phyloP scores from a whole-genome alignment of 495 filamentous ascomycete genomes.

The Neurospora sp. region DNA sequence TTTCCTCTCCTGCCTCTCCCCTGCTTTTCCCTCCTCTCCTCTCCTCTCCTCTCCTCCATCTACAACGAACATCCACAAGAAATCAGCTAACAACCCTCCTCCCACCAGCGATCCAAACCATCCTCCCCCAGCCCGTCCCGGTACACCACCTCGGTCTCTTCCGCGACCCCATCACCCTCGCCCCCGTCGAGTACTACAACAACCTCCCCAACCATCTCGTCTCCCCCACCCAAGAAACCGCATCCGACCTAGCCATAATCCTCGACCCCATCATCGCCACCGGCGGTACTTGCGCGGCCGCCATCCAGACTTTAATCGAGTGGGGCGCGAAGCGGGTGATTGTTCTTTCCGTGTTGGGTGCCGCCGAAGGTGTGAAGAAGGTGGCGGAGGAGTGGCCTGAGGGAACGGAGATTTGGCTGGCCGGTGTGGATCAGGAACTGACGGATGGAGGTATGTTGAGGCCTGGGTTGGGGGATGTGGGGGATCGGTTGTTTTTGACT shows the following conservation, averaged over 20 bases:
- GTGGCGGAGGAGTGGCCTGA: constrained; percentile 67
- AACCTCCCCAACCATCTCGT: constrained; percentile 72
- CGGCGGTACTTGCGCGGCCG: constrained; percentile 78
- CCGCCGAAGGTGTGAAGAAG: constrained; percentile 50
- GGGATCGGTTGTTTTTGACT: constrained; percentile 86
- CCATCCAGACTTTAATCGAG: constrained; percentile 78
- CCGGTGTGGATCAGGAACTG: constrained; percentile 62
- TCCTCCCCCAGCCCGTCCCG: constrained; percentile 72
- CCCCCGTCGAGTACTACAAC: constrained; percentile 96
- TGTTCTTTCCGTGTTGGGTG: constrained; percentile 67
- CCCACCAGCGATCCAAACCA: constrained; percentile 57
- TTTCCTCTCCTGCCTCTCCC: background rate
- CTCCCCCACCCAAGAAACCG: constrained; percentile 7
- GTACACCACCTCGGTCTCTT: constrained; percentile 92
- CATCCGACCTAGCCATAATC: constrained; percentile 57
- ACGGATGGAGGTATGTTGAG: constrained; percentile 80
- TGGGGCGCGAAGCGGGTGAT: constrained; percentile 82
- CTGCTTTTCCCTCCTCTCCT: too few relatives aligned
- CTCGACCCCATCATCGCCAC: constrained; percentile 92
- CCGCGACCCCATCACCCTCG: constrained; percentile 72
- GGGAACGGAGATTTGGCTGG: constrained; percentile 72
- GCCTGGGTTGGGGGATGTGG: constrained; percentile 85
- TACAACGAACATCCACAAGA: too few relatives aligned
- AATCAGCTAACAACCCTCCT: too few relatives aligned
- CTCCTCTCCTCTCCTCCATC: too few relatives aligned